A percentile compares a stretch with the other conserved stretches of the same genome.
Conservation (phyloP, 176 grass and related monocot species). For the Hordeum vulgare region MorexV3_pseudomolecules_assembly NC_058523.1:440704651-440705150, state of each 20-base stretch:
- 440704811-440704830: too few species aligned
- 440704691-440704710: constrained; percentile 80
- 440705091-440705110: neutral
- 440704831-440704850: too few species aligned
- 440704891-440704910: too few species aligned
- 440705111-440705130: neutral
- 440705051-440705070: neutral
- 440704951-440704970: too few species aligned
- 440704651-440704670: constrained; percentile 77
- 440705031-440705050: neutral
- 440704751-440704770: constrained; percentile 69
- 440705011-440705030: neutral
- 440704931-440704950: too few species aligned
- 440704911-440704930: too few species aligned
- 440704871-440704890: too few species aligned
- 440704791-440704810: too few species aligned
- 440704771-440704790: neutral
- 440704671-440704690: constrained; percentile 68
- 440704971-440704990: too few species aligned
- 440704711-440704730: constrained; percentile 75
- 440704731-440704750: constrained; percentile 70
- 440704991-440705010: too few species aligned
- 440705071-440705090: neutral
- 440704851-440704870: too few species aligned
- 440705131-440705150: too few species aligned